Base-by-base conservation (phyloP, 768 basidiomycete genomes). In the Tubosaeta brunneosetosa region DNA sequence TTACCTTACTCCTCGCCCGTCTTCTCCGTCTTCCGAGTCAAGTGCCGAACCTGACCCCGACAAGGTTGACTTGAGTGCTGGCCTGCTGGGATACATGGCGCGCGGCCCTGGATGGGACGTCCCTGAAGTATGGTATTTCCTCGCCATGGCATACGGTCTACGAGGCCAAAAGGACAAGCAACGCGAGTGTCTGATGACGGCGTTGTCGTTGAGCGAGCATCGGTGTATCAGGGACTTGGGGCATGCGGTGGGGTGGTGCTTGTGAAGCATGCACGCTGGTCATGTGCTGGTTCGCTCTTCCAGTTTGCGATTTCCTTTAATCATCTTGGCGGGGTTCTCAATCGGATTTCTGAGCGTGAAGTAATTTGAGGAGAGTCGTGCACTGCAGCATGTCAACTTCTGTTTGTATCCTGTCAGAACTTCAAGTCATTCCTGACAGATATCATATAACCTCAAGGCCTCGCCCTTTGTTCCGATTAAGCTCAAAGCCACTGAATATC, bases 41-140 rank as follows among this genome's bases (percentile, higher is more conserved):
- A n/a, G 34, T 0, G 27, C 34, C 3, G 66, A 67, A 6, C 61
- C 63, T 1, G 70, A 69, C 17, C 59, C 63, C 42, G 76, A 72
- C 57, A 79, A 85, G 61, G 76, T 88, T 8, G 91, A 95, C 62
- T 75, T 97, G 36, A 91, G 91, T 0, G 91, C 89, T 4, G 86
- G 87, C 3, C 72, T 94, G 61, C 76, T 98, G 26, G 80, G 80
- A 1, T 82, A 88, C 56, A 64, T 93, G 44, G 90, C 92, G 0
- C 81, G 83, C 37, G 90, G 88, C 1, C 73, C 75, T 0, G 95
- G 87, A 11, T 97, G 94, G 93, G 87, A 97, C 66, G 80, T 88
- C 2, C 82, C 94, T 0, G 95, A 98, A 66, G 94, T 89, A 25
- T 99, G 95, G 95, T 95, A 88, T 68, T 89, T 84, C 66, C 77